Evolutionary conservation across 495 filamentous ascomycete genomes (phyloP), one percentile per base, ranked within the genome.

Genomic region (Aspergillus diversus): DNA sequence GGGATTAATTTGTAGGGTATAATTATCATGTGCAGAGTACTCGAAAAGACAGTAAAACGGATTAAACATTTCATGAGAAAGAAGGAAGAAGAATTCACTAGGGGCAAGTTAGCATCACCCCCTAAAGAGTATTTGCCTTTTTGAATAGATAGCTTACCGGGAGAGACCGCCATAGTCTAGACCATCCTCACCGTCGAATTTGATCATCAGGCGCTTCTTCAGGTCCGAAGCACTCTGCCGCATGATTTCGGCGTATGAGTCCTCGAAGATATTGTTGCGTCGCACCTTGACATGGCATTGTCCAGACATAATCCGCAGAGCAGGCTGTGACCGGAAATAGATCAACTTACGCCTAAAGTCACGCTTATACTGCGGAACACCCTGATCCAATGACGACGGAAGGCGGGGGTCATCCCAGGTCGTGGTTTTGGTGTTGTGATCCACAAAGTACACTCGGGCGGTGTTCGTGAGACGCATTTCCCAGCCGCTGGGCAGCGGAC

Each of bases 51-150:
- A 99, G 81, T 99, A 99, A 80, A 99, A 99, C 57, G 95, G 95
- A 77, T 99, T 99, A 80, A 99, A 99, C 95, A 99, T 99, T 82
- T 99, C 95, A 78, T 99, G 95, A n/a, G 95, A 98, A 46, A 99
- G 86, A 60, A 99, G 84, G 88, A 98, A 99, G 85, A 99, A 99
- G 82, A 98, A 99, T 78, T 99, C 95, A 85, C 95, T 90, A 71
- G 62, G 16, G 21, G 57, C 54, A 49, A 47, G 70, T 80, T 63
- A 79, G 73, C 52, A 54, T 59, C 15, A 6, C 13, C 46, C 43
- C 37, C 17, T 2, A 5, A 63, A 1, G 21, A 27, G 21, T 27
- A 33, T 34, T 5, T 9, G 17, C n/a, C 7, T 13, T 31, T 33
- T 17, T 1, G 27, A 49, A 53, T 13, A 27, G 42, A 13, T 39